Evolutionary conservation across 2,329 filamentous ascomycete genomes (phyloP).

Genomic region (Raffaelea ambrosiae): DNA sequence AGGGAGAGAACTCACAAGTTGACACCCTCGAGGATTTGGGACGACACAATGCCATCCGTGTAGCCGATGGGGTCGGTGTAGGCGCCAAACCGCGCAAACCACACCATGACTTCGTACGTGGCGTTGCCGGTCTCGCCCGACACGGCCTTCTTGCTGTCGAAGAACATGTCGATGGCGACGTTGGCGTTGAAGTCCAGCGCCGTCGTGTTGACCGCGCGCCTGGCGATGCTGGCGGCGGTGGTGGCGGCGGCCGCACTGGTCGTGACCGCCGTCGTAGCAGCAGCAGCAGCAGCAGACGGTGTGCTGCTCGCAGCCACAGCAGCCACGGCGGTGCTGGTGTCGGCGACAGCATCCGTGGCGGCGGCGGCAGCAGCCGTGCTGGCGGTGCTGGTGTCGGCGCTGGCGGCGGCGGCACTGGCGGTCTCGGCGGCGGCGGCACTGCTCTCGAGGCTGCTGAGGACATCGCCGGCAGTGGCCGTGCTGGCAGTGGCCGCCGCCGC

Average conservation of each 20-base stretch:
- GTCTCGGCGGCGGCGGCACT: neutral
- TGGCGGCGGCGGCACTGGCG: neutral
- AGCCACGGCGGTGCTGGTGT: too few relatives aligned
- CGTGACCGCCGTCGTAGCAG: neutral
- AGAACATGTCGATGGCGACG: slow-evolving; percentile 51
- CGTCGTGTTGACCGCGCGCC: neutral
- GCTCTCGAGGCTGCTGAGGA: too few relatives aligned
- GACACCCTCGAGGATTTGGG: slow-evolving; percentile 28
- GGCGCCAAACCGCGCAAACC: slow-evolving; percentile 5
- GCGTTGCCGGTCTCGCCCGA: neutral
- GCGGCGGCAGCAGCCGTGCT: neutral
- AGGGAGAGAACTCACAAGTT: slow-evolving; percentile 20
- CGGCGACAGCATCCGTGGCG: neutral
- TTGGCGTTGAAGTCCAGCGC: slow-evolving; percentile 35
- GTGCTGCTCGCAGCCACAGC: neutral
- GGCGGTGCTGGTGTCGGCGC: neutral
- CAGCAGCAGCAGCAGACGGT: neutral
- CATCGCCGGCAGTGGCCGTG: too few relatives aligned
- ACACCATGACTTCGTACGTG: slow-evolving; percentile 8
- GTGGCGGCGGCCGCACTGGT: neutral
- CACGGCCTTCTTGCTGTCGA: slow-evolving; percentile 32
- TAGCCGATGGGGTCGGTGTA: slow-evolving; percentile 26
- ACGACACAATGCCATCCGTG: slow-evolving; percentile 21
- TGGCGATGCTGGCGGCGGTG: neutral
- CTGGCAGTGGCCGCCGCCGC: neutral